Evolutionary conservation across 805 yeast genomes (phyloP), one percentile per base, ranked within the genome.

Genomic region (Candida ovalis): DNA sequence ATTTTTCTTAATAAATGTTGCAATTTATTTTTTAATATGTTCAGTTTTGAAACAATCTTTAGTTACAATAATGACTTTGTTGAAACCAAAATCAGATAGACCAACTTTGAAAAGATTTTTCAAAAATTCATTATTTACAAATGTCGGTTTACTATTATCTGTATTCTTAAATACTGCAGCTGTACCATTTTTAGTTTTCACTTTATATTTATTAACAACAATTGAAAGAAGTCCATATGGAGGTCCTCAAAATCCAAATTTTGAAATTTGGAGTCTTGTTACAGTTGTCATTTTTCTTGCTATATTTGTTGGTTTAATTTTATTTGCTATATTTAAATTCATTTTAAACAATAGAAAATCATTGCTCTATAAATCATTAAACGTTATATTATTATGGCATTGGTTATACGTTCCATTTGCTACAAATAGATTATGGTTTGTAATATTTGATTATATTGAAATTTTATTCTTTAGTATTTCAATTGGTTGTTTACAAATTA

Each of bases 371-470:
- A 72, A 80, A 3, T 77, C 81, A 1, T 64, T 77, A 46, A 71
- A 67, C 45, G 62, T 72, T 5, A 71, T 78, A 36, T 65, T 77
- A 44, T 46, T 71, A 2, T 80, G 82, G 81, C 70, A 75, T 3
- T 63, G 66, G 42, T 56, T 69, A 22, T 79, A 78, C 57, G 67
- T 70, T 46, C 63, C 66, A 17, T 75, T 72, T 57, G 67, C 70
- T 22, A 81, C 82, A 1, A 58, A 66, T 15, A 62, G 65, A 49
- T 67, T 73, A 1, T 62, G 60, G 44, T 78, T 64, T 52, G 68
- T 72, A 13, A 53, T 68, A 2, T 53, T 72, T 30, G 80, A 76
- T 35, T 58, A 64, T 12, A 22, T 61, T 0, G 64, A 64, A 15
- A 42, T 68, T 3, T 28, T 76, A 1, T 17, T 71, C 1, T 70